A percentile compares a stretch with the other conserved stretches of the same genome.
These are phyloP conservation scores for Jacaranda mimosifolia DNA, from an alignment of 257 asterid species.

Conservation along the genomic window DNA sequence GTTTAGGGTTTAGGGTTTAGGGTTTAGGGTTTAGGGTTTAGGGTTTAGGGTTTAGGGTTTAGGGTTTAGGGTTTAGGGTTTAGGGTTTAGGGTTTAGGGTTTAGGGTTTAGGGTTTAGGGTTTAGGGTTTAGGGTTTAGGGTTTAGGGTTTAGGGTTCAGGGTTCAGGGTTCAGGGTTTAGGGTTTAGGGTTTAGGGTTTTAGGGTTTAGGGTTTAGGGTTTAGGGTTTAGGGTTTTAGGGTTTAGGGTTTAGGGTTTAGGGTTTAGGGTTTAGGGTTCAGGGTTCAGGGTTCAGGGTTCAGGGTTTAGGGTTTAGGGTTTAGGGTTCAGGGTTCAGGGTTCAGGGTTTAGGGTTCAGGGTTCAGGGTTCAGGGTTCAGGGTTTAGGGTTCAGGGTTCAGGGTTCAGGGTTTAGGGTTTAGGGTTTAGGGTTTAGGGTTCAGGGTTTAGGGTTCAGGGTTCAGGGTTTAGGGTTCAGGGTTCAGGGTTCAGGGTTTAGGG, in stretches of 20 bases:
- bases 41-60: conserved; percentile 18
- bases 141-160: not conserved
- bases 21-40: conserved; percentile 5
- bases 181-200: not conserved
- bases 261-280: conserved; percentile 2
- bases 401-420: too few species aligned
- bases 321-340: conserved; percentile 3
- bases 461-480: too few species aligned
- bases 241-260: conserved; percentile 1
- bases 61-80: conserved; percentile 21
- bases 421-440: too few species aligned
- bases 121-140: conserved; percentile 1
- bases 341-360: conserved; percentile 11
- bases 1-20: conserved; percentile 8
- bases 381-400: not conserved
- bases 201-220: not conserved
- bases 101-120: conserved; percentile 17
- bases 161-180: not conserved
- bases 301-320: conserved; percentile 10
- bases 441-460: too few species aligned
- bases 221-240: not conserved
- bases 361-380: not conserved
- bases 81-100: conserved; percentile 10
- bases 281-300: not conserved
- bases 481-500: too few species aligned